These are phyloP conservation scores for Ceratobasidium sp. DNA, from an alignment of 1,284 basidiomycete species.

Conservation along the genomic window DNA sequence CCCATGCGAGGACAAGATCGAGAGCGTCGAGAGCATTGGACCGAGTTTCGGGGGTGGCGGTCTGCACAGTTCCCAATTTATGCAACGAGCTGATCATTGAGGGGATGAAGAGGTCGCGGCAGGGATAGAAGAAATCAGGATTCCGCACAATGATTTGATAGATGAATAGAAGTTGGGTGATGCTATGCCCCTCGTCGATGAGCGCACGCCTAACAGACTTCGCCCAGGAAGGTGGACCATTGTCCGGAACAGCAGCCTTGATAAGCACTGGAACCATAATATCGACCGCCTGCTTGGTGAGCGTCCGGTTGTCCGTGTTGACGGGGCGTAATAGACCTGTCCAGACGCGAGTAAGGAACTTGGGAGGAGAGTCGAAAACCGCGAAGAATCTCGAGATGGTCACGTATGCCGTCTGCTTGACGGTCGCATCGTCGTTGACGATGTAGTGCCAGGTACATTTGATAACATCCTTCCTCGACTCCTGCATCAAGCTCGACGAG, in stretches of 20 bases:
- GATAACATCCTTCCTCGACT: slow-evolving; percentile 92
- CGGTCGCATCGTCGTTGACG: slow-evolving; percentile 83
- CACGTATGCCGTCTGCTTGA: slow-evolving; percentile 94
- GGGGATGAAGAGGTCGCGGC: slow-evolving; percentile 92
- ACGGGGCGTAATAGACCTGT: slow-evolving; percentile 84
- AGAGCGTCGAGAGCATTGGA: slow-evolving; percentile 82
- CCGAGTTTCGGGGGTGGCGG: slow-evolving; percentile 80
- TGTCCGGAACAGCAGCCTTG: slow-evolving; percentile 62
- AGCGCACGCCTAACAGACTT: slow-evolving; percentile 86
- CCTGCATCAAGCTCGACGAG: slow-evolving; percentile 77
- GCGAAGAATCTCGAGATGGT: slow-evolving; percentile 95
- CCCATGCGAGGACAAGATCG: slow-evolving; percentile 89
- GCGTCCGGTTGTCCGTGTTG: slow-evolving; percentile 67
- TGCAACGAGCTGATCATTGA: slow-evolving; percentile 91
- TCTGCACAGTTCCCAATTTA: slow-evolving; percentile 68
- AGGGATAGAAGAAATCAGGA: slow-evolving; percentile 90
- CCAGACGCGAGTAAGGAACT: slow-evolving; percentile 96
- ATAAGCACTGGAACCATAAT: slow-evolving; percentile 89
- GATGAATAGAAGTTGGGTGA: slow-evolving; percentile 85
- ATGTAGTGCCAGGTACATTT: slow-evolving; percentile 94
- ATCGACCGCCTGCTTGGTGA: slow-evolving; percentile 88
- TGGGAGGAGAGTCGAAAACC: slow-evolving; percentile 87
- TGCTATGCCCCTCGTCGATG: slow-evolving; percentile 85
- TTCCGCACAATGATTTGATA: slow-evolving; percentile 94
- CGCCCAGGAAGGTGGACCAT: slow-evolving; percentile 84